Evolutionary conservation across 805 yeast species (phyloP), one percentile per base, ranked within the genome.

Genomic region (Clavispora asparagi): DNA sequence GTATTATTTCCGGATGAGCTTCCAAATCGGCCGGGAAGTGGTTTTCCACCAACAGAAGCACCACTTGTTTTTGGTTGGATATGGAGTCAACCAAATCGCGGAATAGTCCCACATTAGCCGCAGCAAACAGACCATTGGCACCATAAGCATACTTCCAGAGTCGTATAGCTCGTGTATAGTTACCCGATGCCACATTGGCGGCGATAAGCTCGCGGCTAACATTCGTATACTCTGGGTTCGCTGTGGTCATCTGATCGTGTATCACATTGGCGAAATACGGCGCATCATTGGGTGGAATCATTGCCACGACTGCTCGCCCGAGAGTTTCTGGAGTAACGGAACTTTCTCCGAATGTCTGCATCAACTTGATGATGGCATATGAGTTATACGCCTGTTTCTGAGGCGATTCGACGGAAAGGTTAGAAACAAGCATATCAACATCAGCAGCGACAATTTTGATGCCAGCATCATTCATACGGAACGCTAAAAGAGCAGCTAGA

Each of bases 211-310:
- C 17, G 7, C 29, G 23, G n/a, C 2, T 33, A 12, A 33, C 17
- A 5, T 17, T 33, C 11, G 10, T 17, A 10, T 33, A 33, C 25
- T 33, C 37, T 9, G 37, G 37, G 13, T 16, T 33, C 13, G 25
- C 13, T 5, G 37, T 2, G 16, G 28, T 13, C 14, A 50, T 37
- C 39, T 40, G 41, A 29, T 54, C 54, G 35, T 47, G 51, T 29
- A 57, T 43, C 8, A 51, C 16, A 40, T 59, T 58, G 29, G 58
- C 59, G 33, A 53, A 56, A 43, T 40, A 58, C 6, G 60, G 59
- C 16, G 33, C 45, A 16, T 40, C 35, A 16, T 28, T 38, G 11
- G 32, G 29, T 8, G 33, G 31, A 19, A 43, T 25, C 54, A 52
- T 52, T 31, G 45, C 46, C 30, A 28, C 35, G n/a, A 46, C 32